Percentiles rank a stretch among this genome's conserved stretches.
phyloP scores from a whole-genome alignment of 2,329 filamentous ascomycete species.

The Fusarium luffae region DNA sequence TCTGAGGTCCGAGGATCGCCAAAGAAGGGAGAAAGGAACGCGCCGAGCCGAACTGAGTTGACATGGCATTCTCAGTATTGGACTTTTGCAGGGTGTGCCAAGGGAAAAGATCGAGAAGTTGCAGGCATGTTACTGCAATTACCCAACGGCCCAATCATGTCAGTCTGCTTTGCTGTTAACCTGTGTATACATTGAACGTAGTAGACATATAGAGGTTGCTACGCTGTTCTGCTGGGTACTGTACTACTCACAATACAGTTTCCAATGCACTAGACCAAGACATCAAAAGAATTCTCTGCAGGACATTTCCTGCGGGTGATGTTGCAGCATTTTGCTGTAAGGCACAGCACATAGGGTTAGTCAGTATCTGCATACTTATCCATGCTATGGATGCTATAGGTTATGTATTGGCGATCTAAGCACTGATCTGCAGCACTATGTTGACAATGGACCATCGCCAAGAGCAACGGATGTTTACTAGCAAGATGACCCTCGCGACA shows the following conservation, averaged over 20 bases:
- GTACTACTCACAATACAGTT: neutral
- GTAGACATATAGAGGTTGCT: neutral
- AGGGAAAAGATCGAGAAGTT: slow-evolving; percentile 1
- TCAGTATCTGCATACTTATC: neutral
- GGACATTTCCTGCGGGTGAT: slow-evolving; percentile 27
- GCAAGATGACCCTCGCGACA: neutral
- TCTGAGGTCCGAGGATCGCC: slow-evolving; percentile 15
- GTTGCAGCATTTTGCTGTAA: slow-evolving; percentile 2
- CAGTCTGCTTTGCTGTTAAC: slow-evolving; percentile 8
- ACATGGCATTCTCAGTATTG: slow-evolving; percentile 1
- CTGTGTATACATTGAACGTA: neutral
- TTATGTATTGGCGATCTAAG: slow-evolving; percentile 21
- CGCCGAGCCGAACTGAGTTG: slow-evolving; percentile 32
- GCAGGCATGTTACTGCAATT: slow-evolving; percentile 16
- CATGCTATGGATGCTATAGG: neutral
- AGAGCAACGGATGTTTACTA: slow-evolving; percentile 18
- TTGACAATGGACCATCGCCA: slow-evolving; percentile 24
- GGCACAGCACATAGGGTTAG: neutral
- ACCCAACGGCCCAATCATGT: neutral
- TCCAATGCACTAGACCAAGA: neutral
- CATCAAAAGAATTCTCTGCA: slow-evolving; percentile 6
- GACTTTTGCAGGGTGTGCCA: slow-evolving; percentile 1
- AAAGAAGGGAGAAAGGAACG: slow-evolving; percentile 23
- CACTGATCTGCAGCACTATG: slow-evolving; percentile 27
- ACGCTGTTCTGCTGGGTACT: slow-evolving; percentile 1